Percentiles rank a stretch among this genome's conserved stretches.
These are phyloP conservation scores for Massarina eburnea DNA, from an alignment of 2,329 filamentous ascomycete species.

Conservation along the genomic window DNA sequence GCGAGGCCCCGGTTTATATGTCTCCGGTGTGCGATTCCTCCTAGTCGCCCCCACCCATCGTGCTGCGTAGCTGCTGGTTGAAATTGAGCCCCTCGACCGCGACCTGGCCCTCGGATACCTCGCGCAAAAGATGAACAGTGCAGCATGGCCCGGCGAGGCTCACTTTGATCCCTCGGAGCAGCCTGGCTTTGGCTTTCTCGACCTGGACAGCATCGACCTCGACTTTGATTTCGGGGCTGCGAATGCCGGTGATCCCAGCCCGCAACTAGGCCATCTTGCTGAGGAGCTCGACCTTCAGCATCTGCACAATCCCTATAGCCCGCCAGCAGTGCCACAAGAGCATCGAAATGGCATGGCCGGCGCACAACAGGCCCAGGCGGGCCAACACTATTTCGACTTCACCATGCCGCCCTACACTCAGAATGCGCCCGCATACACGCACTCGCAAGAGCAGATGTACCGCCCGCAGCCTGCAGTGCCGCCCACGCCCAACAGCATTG, in stretches of 20 bases:
- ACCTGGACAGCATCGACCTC: constrained; percentile 40
- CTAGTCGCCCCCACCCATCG: background rate
- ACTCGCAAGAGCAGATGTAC: constrained; percentile 47
- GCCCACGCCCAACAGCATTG: constrained; percentile 78
- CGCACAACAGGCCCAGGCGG: constrained; percentile 21
- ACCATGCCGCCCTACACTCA: constrained; percentile 33
- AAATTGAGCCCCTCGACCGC: background rate
- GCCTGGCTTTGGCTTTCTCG: constrained; percentile 47
- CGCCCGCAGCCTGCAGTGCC: constrained; percentile 66
- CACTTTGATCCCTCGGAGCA: constrained; percentile 44
- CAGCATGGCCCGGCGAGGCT: constrained; percentile 44
- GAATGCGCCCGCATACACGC: constrained; percentile 41
- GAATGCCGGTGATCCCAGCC: constrained; percentile 18
- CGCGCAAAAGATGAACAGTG: constrained; percentile 30
- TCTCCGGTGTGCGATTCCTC: too few relatives aligned
- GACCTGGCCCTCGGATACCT: background rate
- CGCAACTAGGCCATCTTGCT: constrained; percentile 34
- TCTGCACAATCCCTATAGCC: constrained; percentile 33
- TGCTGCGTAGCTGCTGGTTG: background rate
- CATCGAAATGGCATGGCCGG: constrained; percentile 23
- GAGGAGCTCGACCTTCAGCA: constrained; percentile 38
- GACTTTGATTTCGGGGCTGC: constrained; percentile 30
- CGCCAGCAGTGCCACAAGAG: constrained; percentile 24
- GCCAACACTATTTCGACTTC: constrained; percentile 39
- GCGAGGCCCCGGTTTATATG: too few relatives aligned